A percentile compares a stretch with the other conserved stretches of the same genome.
These are phyloP conservation scores for Leishmania amazonensis DNA, from an alignment of 208 protist genomes.

Conservation along the genomic window DNA sequence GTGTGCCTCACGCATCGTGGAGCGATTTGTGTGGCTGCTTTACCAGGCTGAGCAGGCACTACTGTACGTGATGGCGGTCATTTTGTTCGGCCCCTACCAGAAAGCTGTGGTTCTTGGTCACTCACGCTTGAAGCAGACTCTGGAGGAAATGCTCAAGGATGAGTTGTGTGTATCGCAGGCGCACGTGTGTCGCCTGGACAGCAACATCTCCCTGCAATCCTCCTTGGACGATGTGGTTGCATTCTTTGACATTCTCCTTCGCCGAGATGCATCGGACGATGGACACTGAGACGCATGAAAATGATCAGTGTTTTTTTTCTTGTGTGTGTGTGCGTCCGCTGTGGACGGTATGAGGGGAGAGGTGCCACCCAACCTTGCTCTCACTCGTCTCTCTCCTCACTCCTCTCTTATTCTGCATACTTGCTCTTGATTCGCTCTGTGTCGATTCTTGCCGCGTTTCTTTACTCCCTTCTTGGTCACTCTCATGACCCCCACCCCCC, in stretches of 20 bases:
- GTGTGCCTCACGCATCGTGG: conserved; percentile 8
- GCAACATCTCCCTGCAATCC: conserved; percentile 52
- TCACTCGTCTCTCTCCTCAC: conserved; percentile 22
- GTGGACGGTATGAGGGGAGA: neutral
- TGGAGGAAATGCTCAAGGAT: conserved; percentile 50
- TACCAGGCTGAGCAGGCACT: conserved; percentile 46
- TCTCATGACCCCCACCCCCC: neutral
- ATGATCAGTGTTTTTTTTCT: neutral
- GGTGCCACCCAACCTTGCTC: neutral
- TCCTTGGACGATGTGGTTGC: conserved; percentile 49
- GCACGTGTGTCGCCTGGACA: conserved; percentile 65
- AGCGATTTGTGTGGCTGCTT: conserved; percentile 21
- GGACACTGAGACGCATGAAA: neutral
- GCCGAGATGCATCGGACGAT: neutral
- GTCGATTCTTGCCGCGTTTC: neutral
- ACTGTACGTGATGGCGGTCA: conserved; percentile 63
- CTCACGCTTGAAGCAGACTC: conserved; percentile 32
- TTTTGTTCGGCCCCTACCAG: conserved; percentile 75
- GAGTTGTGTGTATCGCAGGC: conserved; percentile 51
- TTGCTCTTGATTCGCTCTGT: neutral
- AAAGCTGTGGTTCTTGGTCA: conserved; percentile 43
- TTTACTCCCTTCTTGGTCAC: neutral
- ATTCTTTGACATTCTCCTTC: conserved; percentile 64
- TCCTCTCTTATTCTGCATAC: neutral
- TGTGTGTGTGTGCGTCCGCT: neutral